Conservation (phyloP, 371 early-diverging fungal genomes). For the Mortierella sp. region DNA sequence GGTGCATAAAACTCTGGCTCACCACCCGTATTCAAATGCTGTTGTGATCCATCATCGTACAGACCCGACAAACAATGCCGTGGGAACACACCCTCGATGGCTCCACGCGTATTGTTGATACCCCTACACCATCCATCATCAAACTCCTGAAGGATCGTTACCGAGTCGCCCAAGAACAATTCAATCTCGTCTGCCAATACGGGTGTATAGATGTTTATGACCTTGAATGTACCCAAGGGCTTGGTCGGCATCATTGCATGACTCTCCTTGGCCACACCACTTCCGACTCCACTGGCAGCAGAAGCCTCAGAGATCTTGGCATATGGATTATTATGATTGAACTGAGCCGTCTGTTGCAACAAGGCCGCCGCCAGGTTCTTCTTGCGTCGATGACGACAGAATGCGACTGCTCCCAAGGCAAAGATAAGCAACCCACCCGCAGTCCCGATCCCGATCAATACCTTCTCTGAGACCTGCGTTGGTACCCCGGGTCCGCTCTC, state of each 20-base stretch:
- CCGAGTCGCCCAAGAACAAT: conserved; percentile 69
- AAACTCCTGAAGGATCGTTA: conserved; percentile 70
- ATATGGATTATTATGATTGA: conserved; percentile 50
- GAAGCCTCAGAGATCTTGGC: conserved; percentile 33
- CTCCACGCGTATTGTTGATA: conserved; percentile 67
- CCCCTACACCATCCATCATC: conserved; percentile 81
- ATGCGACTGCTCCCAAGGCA: conserved; percentile 40
- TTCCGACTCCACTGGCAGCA: background rate
- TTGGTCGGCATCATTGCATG: conserved; percentile 46
- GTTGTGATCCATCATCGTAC: background rate
- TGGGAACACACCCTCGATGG: conserved; percentile 73
- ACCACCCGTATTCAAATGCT: conserved; percentile 1
- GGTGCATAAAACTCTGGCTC: conserved; percentile 25
- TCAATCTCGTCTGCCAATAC: conserved; percentile 75
- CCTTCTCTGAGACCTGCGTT: conserved; percentile 37
- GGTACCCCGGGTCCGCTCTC: conserved; percentile 27
- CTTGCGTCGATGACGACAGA: conserved; percentile 50
- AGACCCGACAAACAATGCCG: conserved; percentile 63
- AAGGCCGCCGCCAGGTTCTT: conserved; percentile 39
- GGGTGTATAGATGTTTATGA: conserved; percentile 68
- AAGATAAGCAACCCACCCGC: conserved; percentile 39
- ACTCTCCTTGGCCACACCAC: conserved; percentile 20
- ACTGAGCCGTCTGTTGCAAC: conserved; percentile 44
- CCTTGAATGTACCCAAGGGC: conserved; percentile 64
- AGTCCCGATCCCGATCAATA: conserved; percentile 35